Conservation (phyloP, 768 basidiomycete genomes). For the Tylopilus intermedius region DNA sequence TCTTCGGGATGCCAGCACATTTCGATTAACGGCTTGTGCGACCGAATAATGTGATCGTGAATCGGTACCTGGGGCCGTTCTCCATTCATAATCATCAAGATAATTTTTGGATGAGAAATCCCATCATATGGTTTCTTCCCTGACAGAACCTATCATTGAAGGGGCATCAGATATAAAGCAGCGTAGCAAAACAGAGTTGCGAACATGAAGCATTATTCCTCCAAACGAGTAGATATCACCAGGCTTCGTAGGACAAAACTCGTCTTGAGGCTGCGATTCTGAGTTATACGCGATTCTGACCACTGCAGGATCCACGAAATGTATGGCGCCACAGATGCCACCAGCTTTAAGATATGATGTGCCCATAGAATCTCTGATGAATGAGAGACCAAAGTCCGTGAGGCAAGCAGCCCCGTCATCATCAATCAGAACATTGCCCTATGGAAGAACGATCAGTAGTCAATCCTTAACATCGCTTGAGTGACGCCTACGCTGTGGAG, state of each 20-base stretch:
- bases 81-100: neutral
- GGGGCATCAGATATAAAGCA: slow-evolving; percentile 10
- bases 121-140: slow-evolving; percentile 19
- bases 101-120: neutral
- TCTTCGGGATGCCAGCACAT: slow-evolving; percentile 19
- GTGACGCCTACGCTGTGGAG: slow-evolving; percentile 24
- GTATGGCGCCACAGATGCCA: no score
- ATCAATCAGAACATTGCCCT: no score
- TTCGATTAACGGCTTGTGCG: slow-evolving; percentile 10
- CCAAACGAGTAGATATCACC: slow-evolving; percentile 30
- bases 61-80: slow-evolving; percentile 12
- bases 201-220: slow-evolving; percentile 34
- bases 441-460: no score
- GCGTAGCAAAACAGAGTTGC: neutral
- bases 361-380: no score
- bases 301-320: no score
- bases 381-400: no score
- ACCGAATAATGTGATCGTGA: neutral
- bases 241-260: slow-evolving; percentile 14
- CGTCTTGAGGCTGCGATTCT: neutral
- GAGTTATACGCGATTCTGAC: no score
- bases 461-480: no score
- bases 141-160: slow-evolving; percentile 16
- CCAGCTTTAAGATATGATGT: no score
- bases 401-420: no score